Percentiles rank a stretch among this genome's conserved stretches.
phyloP scores from a whole-genome alignment of 1,284 basidiomycete genomes.

The Rhodotorula mucilaginosa region DNA sequence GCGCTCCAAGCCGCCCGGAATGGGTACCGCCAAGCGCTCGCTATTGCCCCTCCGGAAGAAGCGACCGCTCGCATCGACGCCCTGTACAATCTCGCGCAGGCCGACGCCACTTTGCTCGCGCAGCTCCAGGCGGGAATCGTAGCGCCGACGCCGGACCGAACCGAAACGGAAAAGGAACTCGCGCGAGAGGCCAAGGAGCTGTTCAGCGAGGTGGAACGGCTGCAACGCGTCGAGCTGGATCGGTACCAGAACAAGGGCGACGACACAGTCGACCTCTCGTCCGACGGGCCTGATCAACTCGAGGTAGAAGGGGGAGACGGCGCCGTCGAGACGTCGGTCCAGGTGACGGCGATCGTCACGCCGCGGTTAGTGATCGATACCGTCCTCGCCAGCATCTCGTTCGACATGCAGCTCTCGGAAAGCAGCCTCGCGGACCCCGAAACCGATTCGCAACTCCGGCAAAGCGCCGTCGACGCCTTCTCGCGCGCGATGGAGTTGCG shows the following conservation, averaged over 20 bases:
- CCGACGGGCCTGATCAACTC: neutral
- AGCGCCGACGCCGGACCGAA: neutral
- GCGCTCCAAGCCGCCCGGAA: constrained; percentile 19
- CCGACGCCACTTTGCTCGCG: constrained; percentile 22
- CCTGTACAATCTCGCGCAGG: constrained; percentile 36
- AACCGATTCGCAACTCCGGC: constrained; percentile 1
- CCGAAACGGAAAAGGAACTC: neutral
- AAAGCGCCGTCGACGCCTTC: constrained; percentile 11
- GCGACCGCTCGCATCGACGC: constrained; percentile 31
- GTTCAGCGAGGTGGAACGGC: constrained; percentile 30
- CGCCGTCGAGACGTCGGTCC: neutral
- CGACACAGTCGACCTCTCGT: neutral
- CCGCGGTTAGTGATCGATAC: constrained; percentile 37
- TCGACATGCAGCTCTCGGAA: constrained; percentile 24
- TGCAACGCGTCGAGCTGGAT: constrained; percentile 30
- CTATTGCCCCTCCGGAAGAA: neutral
- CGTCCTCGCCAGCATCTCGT: constrained; percentile 25
- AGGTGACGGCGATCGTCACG: constrained; percentile 28
- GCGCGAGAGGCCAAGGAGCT: constrained; percentile 23
- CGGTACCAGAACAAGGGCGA: constrained; percentile 4
- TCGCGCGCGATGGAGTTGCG: constrained; percentile 20
- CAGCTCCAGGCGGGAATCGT: constrained; percentile 13
- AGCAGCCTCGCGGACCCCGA: neutral
- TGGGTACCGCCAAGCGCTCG: constrained; percentile 20
- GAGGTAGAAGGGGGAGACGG: neutral